Evolutionary conservation across 176 grass and related monocot species (phyloP).

Genomic region (Guadua angustifolia): DNA sequence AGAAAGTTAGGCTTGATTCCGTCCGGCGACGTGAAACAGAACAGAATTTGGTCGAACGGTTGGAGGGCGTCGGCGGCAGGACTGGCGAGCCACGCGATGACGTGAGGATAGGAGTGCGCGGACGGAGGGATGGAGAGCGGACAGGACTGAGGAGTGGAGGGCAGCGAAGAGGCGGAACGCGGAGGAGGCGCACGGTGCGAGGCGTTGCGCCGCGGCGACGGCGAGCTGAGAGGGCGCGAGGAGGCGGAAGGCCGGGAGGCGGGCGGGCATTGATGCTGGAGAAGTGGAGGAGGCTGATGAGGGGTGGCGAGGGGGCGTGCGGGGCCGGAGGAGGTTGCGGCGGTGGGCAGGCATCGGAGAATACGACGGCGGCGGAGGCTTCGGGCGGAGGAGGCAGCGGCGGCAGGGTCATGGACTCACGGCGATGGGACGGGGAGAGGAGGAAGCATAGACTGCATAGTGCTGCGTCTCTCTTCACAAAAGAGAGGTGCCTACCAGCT

Average conservation of each 20-base stretch:
- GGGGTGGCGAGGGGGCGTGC: slow-evolving; percentile 35
- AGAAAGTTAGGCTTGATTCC: neutral
- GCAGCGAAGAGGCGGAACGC: slow-evolving; percentile 45
- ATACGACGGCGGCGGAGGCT: neutral
- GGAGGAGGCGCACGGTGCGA: slow-evolving; percentile 42
- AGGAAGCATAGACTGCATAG: slow-evolving; percentile 10
- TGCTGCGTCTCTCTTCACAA: neutral
- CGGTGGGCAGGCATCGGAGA: slow-evolving; percentile 41
- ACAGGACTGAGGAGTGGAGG: slow-evolving; percentile 33
- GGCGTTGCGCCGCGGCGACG: slow-evolving; percentile 32
- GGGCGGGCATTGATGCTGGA: slow-evolving; percentile 24
- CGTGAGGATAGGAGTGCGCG: neutral
- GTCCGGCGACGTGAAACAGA: neutral
- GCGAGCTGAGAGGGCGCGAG: slow-evolving; percentile 34
- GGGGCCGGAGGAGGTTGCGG: slow-evolving; percentile 20
- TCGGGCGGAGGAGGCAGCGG: neutral
- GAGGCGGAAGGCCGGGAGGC: slow-evolving; percentile 39
- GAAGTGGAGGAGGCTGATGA: slow-evolving; percentile 42
- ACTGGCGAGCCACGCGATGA: too few relatives aligned
- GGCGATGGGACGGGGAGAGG: neutral
- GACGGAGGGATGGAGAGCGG: slow-evolving; percentile 48
- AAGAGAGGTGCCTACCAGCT: neutral
- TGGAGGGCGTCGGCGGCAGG: slow-evolving; percentile 50
- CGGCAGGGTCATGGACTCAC: slow-evolving; percentile 41
- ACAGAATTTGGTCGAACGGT: slow-evolving; percentile 82